Evolutionary conservation across 2,329 filamentous ascomycete genomes (phyloP).

Genomic region (Talaromyces pinophilus): DNA sequence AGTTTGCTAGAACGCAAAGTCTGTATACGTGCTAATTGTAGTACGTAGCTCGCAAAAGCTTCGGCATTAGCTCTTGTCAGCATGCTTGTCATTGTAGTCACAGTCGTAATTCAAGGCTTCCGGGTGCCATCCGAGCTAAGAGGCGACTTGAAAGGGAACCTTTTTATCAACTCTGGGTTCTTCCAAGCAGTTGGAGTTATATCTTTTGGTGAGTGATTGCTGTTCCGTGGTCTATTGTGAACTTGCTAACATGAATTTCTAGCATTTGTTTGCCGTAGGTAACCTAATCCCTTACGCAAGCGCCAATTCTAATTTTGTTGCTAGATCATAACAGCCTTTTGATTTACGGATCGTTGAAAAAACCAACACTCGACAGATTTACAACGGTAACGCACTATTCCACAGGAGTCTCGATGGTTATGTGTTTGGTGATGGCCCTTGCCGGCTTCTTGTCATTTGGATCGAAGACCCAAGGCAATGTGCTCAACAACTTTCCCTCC

Average conservation of each 20-base stretch:
- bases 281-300: background rate
- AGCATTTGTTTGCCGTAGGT: conserved; percentile 68
- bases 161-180: conserved; percentile 82
- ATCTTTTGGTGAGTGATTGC: conserved; percentile 72
- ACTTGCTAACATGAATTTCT: conserved; percentile 31
- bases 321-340: conserved; percentile 90
- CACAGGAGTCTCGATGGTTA: conserved; percentile 84
- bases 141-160: conserved; percentile 68
- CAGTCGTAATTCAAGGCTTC: conserved; percentile 81
- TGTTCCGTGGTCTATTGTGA: conserved; percentile 7
- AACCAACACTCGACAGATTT: conserved; percentile 94
- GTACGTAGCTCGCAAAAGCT: conserved; percentile 80
- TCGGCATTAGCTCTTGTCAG: conserved; percentile 89
- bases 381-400: conserved; percentile 90
- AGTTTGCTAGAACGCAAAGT: conserved; percentile 7
- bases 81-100: conserved; percentile 87
- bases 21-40: conserved; percentile 34
- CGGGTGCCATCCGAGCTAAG: conserved; percentile 70
- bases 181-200: conserved; percentile 98
- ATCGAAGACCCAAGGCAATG: conserved; percentile 87
- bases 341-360: conserved; percentile 93
- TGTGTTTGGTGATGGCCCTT: conserved; percentile 84
- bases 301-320: conserved; percentile 27
- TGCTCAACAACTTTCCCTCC: conserved; percentile 93
- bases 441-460: conserved; percentile 92